phyloP scores from a whole-genome alignment of 1,284 basidiomycete species.

The Rhodofomes roseus region DNA sequence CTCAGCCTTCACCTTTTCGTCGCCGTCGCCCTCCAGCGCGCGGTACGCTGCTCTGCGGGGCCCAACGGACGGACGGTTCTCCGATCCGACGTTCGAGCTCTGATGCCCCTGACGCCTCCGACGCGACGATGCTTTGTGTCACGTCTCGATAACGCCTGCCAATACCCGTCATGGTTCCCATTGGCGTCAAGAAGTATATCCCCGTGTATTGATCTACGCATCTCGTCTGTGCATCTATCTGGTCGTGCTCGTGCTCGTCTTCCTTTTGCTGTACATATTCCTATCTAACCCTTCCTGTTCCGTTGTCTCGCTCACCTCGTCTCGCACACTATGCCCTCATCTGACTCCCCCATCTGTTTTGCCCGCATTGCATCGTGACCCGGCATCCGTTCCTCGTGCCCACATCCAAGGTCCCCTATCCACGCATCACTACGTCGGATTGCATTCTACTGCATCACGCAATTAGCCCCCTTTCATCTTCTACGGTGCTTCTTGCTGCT shows the following conservation, averaged over 20 bases:
- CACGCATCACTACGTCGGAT: background rate
- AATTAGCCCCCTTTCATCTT: background rate
- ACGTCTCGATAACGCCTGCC: too few species aligned
- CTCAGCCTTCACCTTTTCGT: slow-evolving; percentile 72
- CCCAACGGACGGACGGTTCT: slow-evolving; percentile 22
- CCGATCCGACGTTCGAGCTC: slow-evolving; percentile 11
- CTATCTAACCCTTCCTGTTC: background rate
- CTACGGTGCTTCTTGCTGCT: background rate
- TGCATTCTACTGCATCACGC: background rate
- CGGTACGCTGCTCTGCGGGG: slow-evolving; percentile 35
- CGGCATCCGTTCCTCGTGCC: background rate
- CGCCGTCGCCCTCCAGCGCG: slow-evolving; percentile 56
- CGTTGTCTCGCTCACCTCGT: background rate
- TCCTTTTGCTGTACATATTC: background rate
- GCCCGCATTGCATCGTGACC: background rate
- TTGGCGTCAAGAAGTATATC: too few species aligned
- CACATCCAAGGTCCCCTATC: background rate
- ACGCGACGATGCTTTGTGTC: background rate
- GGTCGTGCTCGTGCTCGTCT: background rate
- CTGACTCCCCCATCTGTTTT: background rate
- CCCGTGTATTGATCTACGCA: too few species aligned
- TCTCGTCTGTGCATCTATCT: background rate
- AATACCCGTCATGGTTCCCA: too few species aligned
- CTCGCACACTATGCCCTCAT: background rate
- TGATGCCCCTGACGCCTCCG: background rate